Conservation (phyloP, 495 filamentous ascomycete genomes). For the Hyaloscypha finlandica region DNA sequence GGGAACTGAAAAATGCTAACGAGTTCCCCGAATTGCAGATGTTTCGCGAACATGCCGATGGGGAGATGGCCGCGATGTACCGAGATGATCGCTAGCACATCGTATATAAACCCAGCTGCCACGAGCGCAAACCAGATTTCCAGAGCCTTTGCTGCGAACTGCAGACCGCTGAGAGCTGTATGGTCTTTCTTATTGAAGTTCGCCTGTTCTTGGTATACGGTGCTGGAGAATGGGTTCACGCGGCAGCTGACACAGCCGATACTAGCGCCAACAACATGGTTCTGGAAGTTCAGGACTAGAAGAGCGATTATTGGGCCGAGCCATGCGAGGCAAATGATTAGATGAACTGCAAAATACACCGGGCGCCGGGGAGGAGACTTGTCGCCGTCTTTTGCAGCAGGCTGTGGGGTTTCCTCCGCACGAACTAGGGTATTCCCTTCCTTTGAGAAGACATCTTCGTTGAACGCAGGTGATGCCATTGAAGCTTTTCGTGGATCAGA, state of each 20-base stretch:
- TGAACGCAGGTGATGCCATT: too few relatives aligned
- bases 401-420: too few relatives aligned
- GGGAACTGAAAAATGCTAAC: too few relatives aligned
- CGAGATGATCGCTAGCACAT: not conserved
- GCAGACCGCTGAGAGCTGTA: not conserved
- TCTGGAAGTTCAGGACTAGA: not conserved
- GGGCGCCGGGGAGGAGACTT: too few relatives aligned
- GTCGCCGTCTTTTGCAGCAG: too few relatives aligned
- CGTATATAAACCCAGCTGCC: not conserved
- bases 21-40: not conserved
- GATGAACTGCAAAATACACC: not conserved
- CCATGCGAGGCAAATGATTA: not conserved
- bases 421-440: too few relatives aligned
- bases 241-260: not conserved
- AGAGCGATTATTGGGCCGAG: not conserved
- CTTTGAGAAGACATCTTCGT: too few relatives aligned
- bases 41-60: not conserved
- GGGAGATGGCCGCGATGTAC: not conserved
- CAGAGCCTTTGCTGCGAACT: not conserved
- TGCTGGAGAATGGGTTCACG: slow-evolving; percentile 2
- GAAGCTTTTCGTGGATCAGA: too few relatives aligned
- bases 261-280: not conserved
- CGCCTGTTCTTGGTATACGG: not conserved
- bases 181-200: not conserved
- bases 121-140: slow-evolving; percentile 6